Evolutionary conservation across 1,284 basidiomycete genomes (phyloP).

Genomic region (Sporisorium exsertum): DNA sequence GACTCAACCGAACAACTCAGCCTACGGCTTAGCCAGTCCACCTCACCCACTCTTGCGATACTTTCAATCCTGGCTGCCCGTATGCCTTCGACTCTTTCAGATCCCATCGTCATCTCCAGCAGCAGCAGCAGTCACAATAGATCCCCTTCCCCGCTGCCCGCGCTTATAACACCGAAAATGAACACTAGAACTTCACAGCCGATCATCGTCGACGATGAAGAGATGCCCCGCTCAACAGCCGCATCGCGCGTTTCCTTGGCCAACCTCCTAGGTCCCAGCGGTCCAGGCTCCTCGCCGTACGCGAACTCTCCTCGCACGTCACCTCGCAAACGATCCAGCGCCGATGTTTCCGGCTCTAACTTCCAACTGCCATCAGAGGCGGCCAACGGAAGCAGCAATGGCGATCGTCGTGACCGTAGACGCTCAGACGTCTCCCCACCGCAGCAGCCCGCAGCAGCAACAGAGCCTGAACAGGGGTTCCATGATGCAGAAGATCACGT

Average conservation of each 20-base stretch:
- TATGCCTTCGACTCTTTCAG: slow-evolving; percentile 19
- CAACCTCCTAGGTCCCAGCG: slow-evolving; percentile 44
- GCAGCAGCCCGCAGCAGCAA: slow-evolving; percentile 3
- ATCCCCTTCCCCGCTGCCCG: slow-evolving; percentile 38
- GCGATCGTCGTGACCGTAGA: slow-evolving; percentile 15
- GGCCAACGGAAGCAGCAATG: neutral
- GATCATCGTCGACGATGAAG: slow-evolving; percentile 26
- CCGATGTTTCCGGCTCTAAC: slow-evolving; percentile 15
- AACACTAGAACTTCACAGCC: slow-evolving; percentile 17
- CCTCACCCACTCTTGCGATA: neutral
- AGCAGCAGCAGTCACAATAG: slow-evolving; percentile 30
- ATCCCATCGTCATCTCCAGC: slow-evolving; percentile 33
- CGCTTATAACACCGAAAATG: slow-evolving; percentile 21
- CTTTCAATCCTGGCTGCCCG: neutral
- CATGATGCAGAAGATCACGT: slow-evolving; percentile 33
- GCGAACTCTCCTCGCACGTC: slow-evolving; percentile 38
- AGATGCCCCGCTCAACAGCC: slow-evolving; percentile 39
- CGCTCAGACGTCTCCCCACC: slow-evolving; percentile 21
- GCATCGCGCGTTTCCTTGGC: slow-evolving; percentile 47
- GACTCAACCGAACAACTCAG: neutral
- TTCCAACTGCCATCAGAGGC: slow-evolving; percentile 20
- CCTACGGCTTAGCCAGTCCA: neutral
- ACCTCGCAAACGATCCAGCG: slow-evolving; percentile 44
- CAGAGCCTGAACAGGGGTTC: slow-evolving; percentile 18
- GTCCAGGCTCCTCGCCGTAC: slow-evolving; percentile 43